Evolutionary conservation across 495 filamentous ascomycete species (phyloP).

Genomic region (Lepraria neglecta): DNA sequence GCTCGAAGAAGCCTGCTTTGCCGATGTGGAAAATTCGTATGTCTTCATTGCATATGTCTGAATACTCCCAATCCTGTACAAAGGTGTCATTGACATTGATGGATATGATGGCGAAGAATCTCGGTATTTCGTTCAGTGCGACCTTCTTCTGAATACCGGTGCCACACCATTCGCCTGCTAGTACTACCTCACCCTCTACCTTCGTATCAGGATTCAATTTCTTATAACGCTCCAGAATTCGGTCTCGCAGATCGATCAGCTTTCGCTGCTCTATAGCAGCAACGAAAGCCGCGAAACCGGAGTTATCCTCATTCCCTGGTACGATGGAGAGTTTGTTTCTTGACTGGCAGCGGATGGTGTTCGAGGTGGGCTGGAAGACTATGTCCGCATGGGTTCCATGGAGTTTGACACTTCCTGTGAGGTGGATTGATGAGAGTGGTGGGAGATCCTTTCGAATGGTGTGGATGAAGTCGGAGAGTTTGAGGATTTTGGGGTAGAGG

Average conservation of each 20-base stretch:
- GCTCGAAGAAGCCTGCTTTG: slow-evolving; percentile 28
- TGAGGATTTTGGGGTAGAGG: slow-evolving; percentile 22
- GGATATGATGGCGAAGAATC: slow-evolving; percentile 33
- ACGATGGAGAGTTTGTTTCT: slow-evolving; percentile 25
- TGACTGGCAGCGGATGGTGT: slow-evolving; percentile 28
- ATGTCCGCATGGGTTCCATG: slow-evolving; percentile 36
- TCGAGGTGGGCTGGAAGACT: slow-evolving; percentile 28
- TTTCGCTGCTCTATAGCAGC: neutral
- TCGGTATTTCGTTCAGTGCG: slow-evolving; percentile 27
- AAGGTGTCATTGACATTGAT: slow-evolving; percentile 30
- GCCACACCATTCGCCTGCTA: slow-evolving; percentile 37
- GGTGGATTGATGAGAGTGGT: slow-evolving; percentile 21
- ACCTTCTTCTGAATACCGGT: slow-evolving; percentile 33
- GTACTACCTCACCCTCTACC: slow-evolving; percentile 25
- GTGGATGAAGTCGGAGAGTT: slow-evolving; percentile 18
- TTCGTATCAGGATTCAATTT: slow-evolving; percentile 22
- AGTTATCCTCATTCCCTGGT: slow-evolving; percentile 24
- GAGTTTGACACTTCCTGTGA: slow-evolving; percentile 35
- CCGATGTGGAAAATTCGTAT: slow-evolving; percentile 33
- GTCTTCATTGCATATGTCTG: slow-evolving; percentile 25
- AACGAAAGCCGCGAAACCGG: slow-evolving; percentile 22
- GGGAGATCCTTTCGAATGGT: neutral
- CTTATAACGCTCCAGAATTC: slow-evolving; percentile 17
- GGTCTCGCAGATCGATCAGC: slow-evolving; percentile 19
- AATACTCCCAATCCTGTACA: slow-evolving; percentile 27